phyloP scores from a whole-genome alignment of 2,329 filamentous ascomycete genomes.

The Diaporthe sp. region DNA sequence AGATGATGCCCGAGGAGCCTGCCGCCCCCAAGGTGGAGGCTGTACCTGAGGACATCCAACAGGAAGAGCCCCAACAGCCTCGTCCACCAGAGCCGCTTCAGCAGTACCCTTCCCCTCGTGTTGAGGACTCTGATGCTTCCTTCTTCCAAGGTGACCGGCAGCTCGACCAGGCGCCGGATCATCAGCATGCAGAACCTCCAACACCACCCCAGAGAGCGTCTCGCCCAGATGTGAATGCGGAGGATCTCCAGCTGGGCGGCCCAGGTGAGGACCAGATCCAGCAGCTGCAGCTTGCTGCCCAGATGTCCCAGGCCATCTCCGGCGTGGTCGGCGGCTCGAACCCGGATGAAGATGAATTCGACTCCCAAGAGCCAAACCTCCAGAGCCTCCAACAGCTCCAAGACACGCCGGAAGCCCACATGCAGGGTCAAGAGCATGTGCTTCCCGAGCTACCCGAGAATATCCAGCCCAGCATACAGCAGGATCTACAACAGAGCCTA shows the following conservation, averaged over 20 bases:
- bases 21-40: constrained; percentile 37
- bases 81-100: constrained; percentile 23
- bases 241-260: constrained; percentile 70
- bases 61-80: constrained; percentile 25
- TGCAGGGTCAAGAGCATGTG: constrained; percentile 46
- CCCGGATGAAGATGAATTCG: constrained; percentile 49
- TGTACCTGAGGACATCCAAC: constrained; percentile 39
- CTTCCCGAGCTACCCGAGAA: constrained; percentile 54
- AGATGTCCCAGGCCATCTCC: constrained; percentile 68
- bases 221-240: constrained; percentile 60
- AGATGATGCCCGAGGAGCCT: constrained; percentile 23
- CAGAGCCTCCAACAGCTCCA: constrained; percentile 42
- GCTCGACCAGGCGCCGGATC: constrained; percentile 44
- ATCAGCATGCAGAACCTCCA: constrained; percentile 51
- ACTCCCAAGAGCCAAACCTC: constrained; percentile 41
- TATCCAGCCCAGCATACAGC: constrained; percentile 54
- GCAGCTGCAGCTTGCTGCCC: constrained; percentile 67
- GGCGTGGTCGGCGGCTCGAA: constrained; percentile 65
- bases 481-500: constrained; percentile 49
- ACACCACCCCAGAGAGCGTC: constrained; percentile 57
- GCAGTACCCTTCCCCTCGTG: constrained; percentile 38
- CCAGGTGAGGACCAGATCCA: constrained; percentile 51
- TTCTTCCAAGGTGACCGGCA: constrained; percentile 39
- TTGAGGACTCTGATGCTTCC: constrained; percentile 38
- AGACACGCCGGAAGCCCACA: constrained; percentile 44